A percentile compares a stretch with the other conserved stretches of the same genome.
Evolutionary conservation across 176 grass and related monocot genomes (phyloP).

Genomic region (Oryza punctata): DNA sequence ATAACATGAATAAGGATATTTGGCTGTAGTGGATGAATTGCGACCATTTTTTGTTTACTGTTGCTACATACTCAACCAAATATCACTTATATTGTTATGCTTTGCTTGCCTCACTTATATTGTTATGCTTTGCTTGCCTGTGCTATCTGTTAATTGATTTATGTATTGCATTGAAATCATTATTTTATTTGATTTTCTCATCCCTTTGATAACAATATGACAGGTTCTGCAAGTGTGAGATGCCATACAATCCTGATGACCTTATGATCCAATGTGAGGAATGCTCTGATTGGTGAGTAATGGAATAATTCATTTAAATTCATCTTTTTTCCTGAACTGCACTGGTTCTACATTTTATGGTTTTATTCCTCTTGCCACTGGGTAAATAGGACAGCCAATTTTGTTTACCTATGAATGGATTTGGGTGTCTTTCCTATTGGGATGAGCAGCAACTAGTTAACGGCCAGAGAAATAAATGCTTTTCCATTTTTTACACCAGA

Average conservation of each 20-base stretch:
- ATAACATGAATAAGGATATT: not conserved
- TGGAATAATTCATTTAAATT: slow-evolving; percentile 7
- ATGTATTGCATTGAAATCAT: slow-evolving; percentile 10
- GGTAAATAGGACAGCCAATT: not conserved
- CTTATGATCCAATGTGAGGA: slow-evolving; percentile 98
- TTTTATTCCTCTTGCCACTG: slow-evolving; percentile 14
- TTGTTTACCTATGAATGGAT: slow-evolving; percentile 19
- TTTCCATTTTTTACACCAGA: slow-evolving; percentile 1
- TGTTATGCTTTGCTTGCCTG: not conserved
- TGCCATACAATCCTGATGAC: slow-evolving; percentile 99
- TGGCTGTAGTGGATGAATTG: not conserved
- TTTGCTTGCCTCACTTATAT: slow-evolving; percentile 6
- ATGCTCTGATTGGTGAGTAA: slow-evolving; percentile 90
- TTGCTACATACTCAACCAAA: not conserved
- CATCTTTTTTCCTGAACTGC: not conserved
- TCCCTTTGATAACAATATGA: slow-evolving; percentile 22
- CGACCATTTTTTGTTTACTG: not conserved
- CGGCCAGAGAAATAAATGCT: not conserved
- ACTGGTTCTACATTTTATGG: not conserved
- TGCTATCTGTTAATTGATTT: not conserved
- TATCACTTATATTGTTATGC: not conserved
- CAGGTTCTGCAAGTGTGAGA: slow-evolving; percentile 99
- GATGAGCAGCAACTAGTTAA: not conserved
- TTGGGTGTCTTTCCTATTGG: not conserved
- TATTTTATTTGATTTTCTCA: slow-evolving; percentile 36